These are phyloP conservation scores for Aureobasidium sp. DNA, from an alignment of 2,329 filamentous ascomycete species.

Conservation along the genomic window DNA sequence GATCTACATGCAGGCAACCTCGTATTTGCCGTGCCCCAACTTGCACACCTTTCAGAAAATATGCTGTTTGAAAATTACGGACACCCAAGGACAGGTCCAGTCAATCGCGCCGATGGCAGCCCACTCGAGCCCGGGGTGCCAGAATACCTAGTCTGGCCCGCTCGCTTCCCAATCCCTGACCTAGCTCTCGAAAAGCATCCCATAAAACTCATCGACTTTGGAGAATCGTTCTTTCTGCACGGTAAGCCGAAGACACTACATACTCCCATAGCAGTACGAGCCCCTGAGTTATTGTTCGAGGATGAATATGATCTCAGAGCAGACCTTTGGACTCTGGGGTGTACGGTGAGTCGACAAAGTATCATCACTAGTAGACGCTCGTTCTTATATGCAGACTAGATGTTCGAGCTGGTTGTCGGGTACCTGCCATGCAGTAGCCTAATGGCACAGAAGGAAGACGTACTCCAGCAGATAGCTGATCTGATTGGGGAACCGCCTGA, in stretches of 20 bases:
- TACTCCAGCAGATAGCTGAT: constrained; percentile 34
- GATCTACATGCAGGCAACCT: constrained; percentile 28
- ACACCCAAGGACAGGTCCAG: constrained; percentile 17
- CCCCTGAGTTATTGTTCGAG: constrained; percentile 35
- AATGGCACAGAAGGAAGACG: constrained; percentile 28
- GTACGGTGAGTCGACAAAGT: constrained; percentile 24
- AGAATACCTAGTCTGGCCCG: constrained; percentile 20
- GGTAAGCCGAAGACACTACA: constrained; percentile 26
- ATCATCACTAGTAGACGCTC: neutral
- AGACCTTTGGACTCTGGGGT: constrained; percentile 35
- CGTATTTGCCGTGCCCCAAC: constrained; percentile 21
- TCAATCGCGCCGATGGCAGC: constrained; percentile 23
- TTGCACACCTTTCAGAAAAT: constrained; percentile 20
- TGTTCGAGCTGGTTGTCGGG: constrained; percentile 35
- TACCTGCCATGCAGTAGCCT: constrained; percentile 35
- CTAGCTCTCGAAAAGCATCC: constrained; percentile 7
- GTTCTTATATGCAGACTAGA: neutral
- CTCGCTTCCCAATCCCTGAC: constrained; percentile 16
- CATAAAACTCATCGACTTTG: constrained; percentile 34
- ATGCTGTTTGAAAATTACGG: constrained; percentile 22
- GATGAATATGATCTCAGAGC: constrained; percentile 32
- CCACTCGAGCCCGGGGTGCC: constrained; percentile 20
- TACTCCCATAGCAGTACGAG: constrained; percentile 30
- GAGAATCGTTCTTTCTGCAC: constrained; percentile 29
- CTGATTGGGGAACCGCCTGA: constrained; percentile 29